Conservation (phyloP, 2,329 filamentous ascomycete species). For the Metarhizium brunneum region DNA sequence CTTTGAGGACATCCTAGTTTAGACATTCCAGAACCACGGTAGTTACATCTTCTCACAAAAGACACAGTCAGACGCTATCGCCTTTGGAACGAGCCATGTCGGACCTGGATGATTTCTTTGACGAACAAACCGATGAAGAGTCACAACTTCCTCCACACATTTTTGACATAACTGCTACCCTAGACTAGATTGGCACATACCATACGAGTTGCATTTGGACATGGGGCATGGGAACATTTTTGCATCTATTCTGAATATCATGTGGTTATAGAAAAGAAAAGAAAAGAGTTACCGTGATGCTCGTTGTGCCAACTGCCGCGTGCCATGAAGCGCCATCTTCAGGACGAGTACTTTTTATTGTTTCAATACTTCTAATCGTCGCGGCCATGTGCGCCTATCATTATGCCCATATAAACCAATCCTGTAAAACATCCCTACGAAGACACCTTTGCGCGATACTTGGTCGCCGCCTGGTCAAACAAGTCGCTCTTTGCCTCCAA, state of each 20-base stretch:
- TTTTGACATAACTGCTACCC: not conserved
- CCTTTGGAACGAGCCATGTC: not conserved
- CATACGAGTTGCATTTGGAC: not conserved
- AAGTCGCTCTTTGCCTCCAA: slow-evolving; percentile 76
- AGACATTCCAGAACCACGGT: not conserved
- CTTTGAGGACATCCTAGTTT: not conserved
- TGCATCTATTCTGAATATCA: not conserved
- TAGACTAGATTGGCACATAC: not conserved
- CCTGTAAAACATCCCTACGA: slow-evolving; percentile 21
- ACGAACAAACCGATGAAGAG: not conserved
- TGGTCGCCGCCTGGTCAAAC: slow-evolving; percentile 78
- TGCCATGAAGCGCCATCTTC: not conserved
- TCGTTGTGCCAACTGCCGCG: not conserved
- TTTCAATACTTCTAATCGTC: not conserved
- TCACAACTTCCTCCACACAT: not conserved
- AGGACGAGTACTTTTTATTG: not conserved
- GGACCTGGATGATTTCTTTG: slow-evolving; percentile 1
- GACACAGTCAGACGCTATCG: not conserved
- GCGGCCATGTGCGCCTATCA: slow-evolving; percentile 19
- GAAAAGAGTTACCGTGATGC: not conserved
- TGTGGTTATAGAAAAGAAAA: not conserved
- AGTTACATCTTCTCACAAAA: not conserved
- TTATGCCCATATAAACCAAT: slow-evolving; percentile 18
- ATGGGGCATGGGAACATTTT: not conserved
- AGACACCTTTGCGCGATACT: slow-evolving; percentile 78